Evolutionary conservation across 768 basidiomycete species (phyloP), one percentile per base, ranked within the genome.

Genomic region (Leccinum imitatum): DNA sequence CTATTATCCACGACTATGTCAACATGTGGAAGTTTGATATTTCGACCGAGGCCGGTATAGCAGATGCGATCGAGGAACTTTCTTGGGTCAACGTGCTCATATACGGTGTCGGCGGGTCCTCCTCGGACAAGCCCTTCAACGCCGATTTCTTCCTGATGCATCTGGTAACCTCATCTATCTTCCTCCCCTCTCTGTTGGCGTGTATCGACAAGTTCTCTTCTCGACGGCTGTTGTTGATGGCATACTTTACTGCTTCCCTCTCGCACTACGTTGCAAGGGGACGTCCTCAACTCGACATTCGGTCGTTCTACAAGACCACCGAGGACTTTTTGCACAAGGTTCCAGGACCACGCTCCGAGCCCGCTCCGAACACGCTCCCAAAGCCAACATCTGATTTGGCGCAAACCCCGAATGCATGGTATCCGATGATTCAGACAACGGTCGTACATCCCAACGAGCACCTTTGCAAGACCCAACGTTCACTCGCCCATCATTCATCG

Each of bases 141-240:
- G 84, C 83, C 1, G 85, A 90, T 64, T 90, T 90, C 75, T 82
- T 84, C 75, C 62, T 88, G 19, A 84, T 87, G 80, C 89, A 90
- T 65, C 74, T 90, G 5, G 80, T 89, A 41, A 91, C 89, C 0
- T 87, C 87, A 4, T 77, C 83, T 4, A 66, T 87, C 21, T 87
- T 89, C 76, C 67, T 88, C 27, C 77, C 84, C 0, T 81, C 86
- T 1, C 58, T 85, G 47, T 64, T 80, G 35, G 76, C 76, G 0
- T 64, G 64, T 35, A 70, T 84, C 53, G 63, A 56, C 63, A 67
- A 62, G 54, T 64, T 56, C 19, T 66, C 63, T 6, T 69, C 68
- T 69, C 60, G 68, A 25, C 64, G 66, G 13, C 56, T 71, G n/a
- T 53, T 76, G 1, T 55, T 76, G n/a, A 66, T 65, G 54, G 62